Conservation (phyloP, 1,284 basidiomycete species). For the Wolfiporia cocos region DNA sequence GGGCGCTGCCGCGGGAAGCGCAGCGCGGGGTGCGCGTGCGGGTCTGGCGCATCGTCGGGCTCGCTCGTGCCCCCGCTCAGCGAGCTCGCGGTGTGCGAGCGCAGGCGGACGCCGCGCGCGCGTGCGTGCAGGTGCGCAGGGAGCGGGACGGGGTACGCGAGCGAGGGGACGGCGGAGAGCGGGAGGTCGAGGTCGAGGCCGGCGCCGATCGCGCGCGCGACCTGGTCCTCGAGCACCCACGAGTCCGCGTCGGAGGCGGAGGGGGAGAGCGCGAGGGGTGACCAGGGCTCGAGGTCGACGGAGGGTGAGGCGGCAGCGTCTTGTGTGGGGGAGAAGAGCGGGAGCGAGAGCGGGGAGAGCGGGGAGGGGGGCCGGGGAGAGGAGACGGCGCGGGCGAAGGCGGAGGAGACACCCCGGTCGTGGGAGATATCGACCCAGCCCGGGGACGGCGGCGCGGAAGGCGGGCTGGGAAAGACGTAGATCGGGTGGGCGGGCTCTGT, state of each 20-base stretch:
- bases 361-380: conserved; percentile 13
- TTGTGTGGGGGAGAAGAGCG: too few species aligned
- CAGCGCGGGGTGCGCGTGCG: too few species aligned
- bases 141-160: conserved; percentile 3
- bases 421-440: too few species aligned
- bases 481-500: conserved; percentile 27
- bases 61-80: too few species aligned
- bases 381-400: conserved; percentile 19
- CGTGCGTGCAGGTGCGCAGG: conserved; percentile 1
- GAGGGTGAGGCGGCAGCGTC: too few species aligned
- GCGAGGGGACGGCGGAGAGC: conserved; percentile 4
- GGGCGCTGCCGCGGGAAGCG: too few species aligned
- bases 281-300: too few species aligned
- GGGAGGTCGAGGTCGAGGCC: conserved; percentile 9
- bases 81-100: conserved; percentile 17
- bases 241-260: conserved; percentile 11
- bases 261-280: conserved; percentile 2
- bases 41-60: too few species aligned
- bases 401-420: conserved; percentile 18
- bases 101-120: conserved; percentile 9
- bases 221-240: conserved; percentile 23
- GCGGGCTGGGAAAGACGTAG: conserved; percentile 30
- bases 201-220: conserved; percentile 19
- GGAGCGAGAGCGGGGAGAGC: conserved; percentile 9
- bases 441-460: conserved; percentile 23